Evolutionary conservation across 2,329 filamentous ascomycete species (phyloP).

Genomic region (Aspergillus sp.): DNA sequence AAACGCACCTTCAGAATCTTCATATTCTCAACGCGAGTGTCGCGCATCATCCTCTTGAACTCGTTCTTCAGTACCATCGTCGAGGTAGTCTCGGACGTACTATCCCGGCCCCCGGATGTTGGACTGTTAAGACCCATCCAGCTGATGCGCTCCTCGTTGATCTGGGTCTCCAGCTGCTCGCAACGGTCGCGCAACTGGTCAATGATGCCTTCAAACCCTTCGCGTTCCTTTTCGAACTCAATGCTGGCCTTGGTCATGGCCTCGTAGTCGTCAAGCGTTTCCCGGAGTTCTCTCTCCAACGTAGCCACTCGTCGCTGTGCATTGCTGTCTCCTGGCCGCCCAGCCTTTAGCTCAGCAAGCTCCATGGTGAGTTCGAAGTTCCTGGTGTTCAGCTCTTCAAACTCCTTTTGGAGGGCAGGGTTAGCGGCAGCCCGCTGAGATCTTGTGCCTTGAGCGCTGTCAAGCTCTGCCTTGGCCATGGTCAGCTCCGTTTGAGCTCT

Average conservation of each 20-base stretch:
- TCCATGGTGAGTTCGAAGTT: conserved; percentile 43
- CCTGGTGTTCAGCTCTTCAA: conserved; percentile 46
- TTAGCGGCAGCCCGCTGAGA: conserved; percentile 56
- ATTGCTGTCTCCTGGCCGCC: conserved; percentile 28
- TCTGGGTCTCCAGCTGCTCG: conserved; percentile 54
- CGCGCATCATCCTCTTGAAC: conserved; percentile 75
- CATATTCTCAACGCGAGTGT: conserved; percentile 58
- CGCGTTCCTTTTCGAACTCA: conserved; percentile 63
- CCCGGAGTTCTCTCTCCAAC: conserved; percentile 58
- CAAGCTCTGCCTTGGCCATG: conserved; percentile 83
- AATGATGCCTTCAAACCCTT: conserved; percentile 54
- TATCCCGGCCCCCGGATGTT: conserved; percentile 30
- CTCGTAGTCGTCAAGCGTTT: conserved; percentile 63
- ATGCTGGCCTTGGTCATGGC: conserved; percentile 61
- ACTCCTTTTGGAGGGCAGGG: conserved; percentile 50
- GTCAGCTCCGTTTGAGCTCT: conserved; percentile 70
- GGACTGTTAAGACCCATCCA: conserved; percentile 56
- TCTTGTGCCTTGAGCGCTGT: conserved; percentile 81
- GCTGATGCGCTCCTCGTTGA: conserved; percentile 60
- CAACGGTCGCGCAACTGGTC: conserved; percentile 57
- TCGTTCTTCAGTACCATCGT: conserved; percentile 63
- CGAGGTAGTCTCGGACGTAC: conserved; percentile 51
- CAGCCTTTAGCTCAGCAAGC: conserved; percentile 36
- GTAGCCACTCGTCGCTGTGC: conserved; percentile 43
- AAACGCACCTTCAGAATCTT: conserved; percentile 55